Conservation (phyloP, 1,284 basidiomycete genomes). For the Wallemia mellicola region DNA sequence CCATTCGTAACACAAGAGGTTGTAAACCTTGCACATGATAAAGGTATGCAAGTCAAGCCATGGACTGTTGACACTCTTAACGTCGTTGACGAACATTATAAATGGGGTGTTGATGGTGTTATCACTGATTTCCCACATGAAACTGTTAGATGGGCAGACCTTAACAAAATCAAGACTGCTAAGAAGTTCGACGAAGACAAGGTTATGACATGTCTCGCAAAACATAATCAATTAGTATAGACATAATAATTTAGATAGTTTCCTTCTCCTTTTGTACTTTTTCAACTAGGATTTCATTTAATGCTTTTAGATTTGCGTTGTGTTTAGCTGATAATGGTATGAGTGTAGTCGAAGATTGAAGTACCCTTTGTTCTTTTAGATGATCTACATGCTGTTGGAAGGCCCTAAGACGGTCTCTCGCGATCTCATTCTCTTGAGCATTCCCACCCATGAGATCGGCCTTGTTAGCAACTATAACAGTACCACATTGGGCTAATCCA, state of each 20-base stretch:
- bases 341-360: background rate
- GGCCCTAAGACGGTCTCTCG: conserved; percentile 25
- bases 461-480: conserved; percentile 76
- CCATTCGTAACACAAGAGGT: conserved; percentile 1
- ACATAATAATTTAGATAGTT: background rate
- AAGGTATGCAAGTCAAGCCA: conserved; percentile 5
- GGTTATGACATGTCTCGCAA: conserved; percentile 8
- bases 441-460: conserved; percentile 34
- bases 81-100: background rate
- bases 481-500: conserved; percentile 41
- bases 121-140: conserved; percentile 6
- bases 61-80: conserved; percentile 4
- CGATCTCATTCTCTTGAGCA: conserved; percentile 22
- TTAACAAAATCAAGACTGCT: conserved; percentile 8
- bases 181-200: conserved; percentile 7
- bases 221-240: conserved; percentile 8
- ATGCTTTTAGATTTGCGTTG: background rate
- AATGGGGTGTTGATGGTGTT: background rate
- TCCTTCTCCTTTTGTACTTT: background rate
- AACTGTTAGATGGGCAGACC: conserved; percentile 8
- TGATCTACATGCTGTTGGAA: conserved; percentile 19
- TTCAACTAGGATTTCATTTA: background rate
- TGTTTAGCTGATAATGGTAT: background rate
- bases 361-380: conserved; percentile 19
- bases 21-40: conserved; percentile 4